Percentiles rank a stretch among this genome's conserved stretches.
phyloP scores from a whole-genome alignment of 495 filamentous ascomycete genomes.

The Aspergillus wentii region DNA sequence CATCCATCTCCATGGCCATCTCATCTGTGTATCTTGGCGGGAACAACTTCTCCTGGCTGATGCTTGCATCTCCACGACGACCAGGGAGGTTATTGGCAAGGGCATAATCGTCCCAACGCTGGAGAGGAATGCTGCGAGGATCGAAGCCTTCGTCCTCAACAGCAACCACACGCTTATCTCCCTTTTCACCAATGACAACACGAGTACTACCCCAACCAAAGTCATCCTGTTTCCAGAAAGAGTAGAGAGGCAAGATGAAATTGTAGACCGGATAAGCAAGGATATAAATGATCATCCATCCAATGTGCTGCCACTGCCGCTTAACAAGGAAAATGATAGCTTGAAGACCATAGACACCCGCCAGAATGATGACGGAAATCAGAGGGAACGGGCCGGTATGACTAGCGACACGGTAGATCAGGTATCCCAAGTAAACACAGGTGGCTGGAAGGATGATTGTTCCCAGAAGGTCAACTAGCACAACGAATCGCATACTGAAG shows the following conservation, averaged over 20 bases:
- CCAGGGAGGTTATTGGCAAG: slow-evolving; percentile 83
- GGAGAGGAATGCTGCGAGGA: slow-evolving; percentile 85
- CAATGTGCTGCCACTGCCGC: slow-evolving; percentile 94
- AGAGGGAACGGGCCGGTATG: slow-evolving; percentile 72
- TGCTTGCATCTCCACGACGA: slow-evolving; percentile 61
- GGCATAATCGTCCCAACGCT: slow-evolving; percentile 98
- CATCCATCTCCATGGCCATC: slow-evolving; percentile 83
- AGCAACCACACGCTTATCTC: slow-evolving; percentile 81
- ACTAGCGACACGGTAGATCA: slow-evolving; percentile 75
- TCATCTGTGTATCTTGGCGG: slow-evolving; percentile 56
- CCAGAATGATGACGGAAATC: slow-evolving; percentile 84
- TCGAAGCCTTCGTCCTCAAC: slow-evolving; percentile 86
- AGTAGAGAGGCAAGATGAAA: slow-evolving; percentile 88
- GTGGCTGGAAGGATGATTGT: slow-evolving; percentile 92
- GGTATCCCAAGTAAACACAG: slow-evolving; percentile 82
- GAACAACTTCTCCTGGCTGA: slow-evolving; percentile 59
- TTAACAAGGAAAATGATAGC: slow-evolving; percentile 94
- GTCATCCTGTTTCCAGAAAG: slow-evolving; percentile 99
- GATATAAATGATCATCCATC: slow-evolving; percentile 99
- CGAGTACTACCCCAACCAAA: slow-evolving; percentile 98
- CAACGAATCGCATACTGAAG: slow-evolving; percentile 97
- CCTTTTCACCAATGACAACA: slow-evolving; percentile 91
- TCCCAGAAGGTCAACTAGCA: slow-evolving; percentile 90
- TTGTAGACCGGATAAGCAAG: slow-evolving; percentile 90
- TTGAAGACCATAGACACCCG: slow-evolving; percentile 90